Percentiles rank a stretch among this genome's conserved stretches.
phyloP scores from a whole-genome alignment of 768 basidiomycete genomes.

The Grammothele lineata region DNA sequence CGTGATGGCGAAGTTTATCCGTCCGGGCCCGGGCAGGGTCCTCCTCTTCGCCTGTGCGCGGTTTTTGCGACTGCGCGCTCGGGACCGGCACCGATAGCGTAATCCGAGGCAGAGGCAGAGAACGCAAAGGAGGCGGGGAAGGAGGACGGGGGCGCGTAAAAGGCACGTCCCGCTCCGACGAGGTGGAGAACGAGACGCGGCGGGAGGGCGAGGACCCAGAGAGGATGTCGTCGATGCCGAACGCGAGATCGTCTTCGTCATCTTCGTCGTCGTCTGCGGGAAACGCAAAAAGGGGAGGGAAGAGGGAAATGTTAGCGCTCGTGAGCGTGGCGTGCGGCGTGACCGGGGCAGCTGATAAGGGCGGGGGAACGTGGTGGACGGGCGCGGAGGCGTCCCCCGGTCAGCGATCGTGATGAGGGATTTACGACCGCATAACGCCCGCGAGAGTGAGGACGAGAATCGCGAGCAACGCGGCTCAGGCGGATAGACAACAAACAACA shows the following conservation, averaged over 20 bases:
- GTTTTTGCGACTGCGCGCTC: no score
- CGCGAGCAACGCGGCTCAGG: no score
- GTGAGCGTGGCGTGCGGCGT: neutral
- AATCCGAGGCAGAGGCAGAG: no score
- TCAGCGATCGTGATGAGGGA: no score
- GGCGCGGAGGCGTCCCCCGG: no score
- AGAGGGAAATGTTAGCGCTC: neutral
- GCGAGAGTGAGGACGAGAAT: no score
- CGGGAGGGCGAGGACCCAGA: constrained; percentile 10
- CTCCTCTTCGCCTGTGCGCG: no score
- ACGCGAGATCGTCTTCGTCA: constrained; percentile 11
- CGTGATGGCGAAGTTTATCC: constrained; percentile 1
- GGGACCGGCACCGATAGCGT: no score
- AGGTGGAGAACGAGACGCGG: constrained; percentile 18
- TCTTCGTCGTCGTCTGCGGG: constrained; percentile 14
- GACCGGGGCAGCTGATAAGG: constrained; percentile 1
- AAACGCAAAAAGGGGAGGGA: neutral
- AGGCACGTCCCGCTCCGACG: constrained; percentile 18
- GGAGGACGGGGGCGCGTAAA: constrained; percentile 13
- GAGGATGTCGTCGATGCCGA: constrained; percentile 9
- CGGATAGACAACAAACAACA: no score
- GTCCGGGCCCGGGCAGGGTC: no score
- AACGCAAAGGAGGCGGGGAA: no score
- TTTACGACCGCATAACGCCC: no score
- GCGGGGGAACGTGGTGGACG: neutral